phyloP scores from a whole-genome alignment of 2,329 filamentous ascomycete genomes.

The Magnaporthiopsis rhizophila region DNA sequence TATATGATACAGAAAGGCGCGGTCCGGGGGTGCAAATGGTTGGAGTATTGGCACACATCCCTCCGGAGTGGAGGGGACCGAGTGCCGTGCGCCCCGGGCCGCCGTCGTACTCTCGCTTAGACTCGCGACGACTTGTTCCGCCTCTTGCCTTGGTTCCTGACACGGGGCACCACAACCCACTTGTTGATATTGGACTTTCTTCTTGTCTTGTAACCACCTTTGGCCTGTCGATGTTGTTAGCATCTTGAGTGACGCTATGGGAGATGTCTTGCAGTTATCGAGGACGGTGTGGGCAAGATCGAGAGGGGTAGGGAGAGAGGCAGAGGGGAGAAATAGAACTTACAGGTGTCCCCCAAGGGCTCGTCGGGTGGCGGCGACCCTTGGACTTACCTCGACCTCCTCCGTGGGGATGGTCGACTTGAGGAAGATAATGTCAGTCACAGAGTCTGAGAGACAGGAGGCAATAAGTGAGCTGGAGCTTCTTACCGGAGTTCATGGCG shows the following conservation, averaged over 20 bases:
- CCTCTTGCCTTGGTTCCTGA: conserved; percentile 86
- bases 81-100: not conserved
- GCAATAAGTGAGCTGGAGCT: not conserved
- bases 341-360: conserved; percentile 94
- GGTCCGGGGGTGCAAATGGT: not conserved
- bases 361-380: conserved; percentile 91
- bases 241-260: not conserved
- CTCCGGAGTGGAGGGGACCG: not conserved
- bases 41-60: not conserved
- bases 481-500: conserved; percentile 89
- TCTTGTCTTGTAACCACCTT: conserved; percentile 87
- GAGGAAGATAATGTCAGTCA: conserved; percentile 9
- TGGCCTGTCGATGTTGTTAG: conserved; percentile 45
- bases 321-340: conserved; percentile 28
- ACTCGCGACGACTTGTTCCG: conserved; percentile 34
- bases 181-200: conserved; percentile 85
- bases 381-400: conserved; percentile 99
- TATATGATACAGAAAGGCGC: not conserved
- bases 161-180: conserved; percentile 75
- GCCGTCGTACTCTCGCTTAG: not conserved
- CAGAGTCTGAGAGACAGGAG: not conserved
- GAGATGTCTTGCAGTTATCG: not conserved
- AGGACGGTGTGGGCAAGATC: not conserved
- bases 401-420: conserved; percentile 92
- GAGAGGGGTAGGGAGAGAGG: not conserved